Percentiles rank a stretch among this genome's conserved stretches.
Conservation (phyloP, 768 basidiomycete species). For the Boletus rubescentipes region DNA sequence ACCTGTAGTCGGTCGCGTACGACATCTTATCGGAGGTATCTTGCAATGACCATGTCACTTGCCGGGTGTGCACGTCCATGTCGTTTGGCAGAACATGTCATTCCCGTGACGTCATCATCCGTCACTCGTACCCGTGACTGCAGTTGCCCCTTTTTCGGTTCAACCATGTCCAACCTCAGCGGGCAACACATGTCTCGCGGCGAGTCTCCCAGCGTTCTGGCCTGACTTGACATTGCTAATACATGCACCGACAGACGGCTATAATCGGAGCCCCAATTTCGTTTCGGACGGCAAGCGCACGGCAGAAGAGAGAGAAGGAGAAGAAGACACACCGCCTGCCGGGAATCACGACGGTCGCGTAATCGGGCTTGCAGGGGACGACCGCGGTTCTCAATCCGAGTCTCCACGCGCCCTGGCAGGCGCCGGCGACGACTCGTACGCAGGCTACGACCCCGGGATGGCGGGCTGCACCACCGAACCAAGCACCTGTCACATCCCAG, state of each 20-base stretch:
- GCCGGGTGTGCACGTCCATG: conserved; percentile 35
- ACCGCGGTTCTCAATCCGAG: neutral
- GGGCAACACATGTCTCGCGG: conserved; percentile 9
- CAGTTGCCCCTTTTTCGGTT: neutral
- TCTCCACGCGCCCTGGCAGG: neutral
- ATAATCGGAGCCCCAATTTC: neutral
- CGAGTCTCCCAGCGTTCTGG: neutral
- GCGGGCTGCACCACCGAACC: conserved; percentile 14
- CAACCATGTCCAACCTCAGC: conserved; percentile 6
- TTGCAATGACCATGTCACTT: no score
- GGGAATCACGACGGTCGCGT: conserved; percentile 8
- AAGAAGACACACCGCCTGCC: neutral
- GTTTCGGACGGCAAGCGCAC: neutral
- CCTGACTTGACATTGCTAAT: neutral
- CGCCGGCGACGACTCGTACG: conserved; percentile 14
- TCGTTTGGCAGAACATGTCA: neutral
- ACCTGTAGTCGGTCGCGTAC: no score
- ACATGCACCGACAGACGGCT: neutral
- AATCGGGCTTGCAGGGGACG: neutral
- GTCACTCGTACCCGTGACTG: neutral
- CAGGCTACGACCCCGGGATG: conserved; percentile 23
- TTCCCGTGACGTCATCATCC: neutral
- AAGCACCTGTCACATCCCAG: conserved; percentile 9
- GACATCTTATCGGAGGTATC: no score
- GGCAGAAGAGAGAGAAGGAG: neutral